Conservation (phyloP, 2,329 filamentous ascomycete genomes). For the Fusarium tjaetaba region DNA sequence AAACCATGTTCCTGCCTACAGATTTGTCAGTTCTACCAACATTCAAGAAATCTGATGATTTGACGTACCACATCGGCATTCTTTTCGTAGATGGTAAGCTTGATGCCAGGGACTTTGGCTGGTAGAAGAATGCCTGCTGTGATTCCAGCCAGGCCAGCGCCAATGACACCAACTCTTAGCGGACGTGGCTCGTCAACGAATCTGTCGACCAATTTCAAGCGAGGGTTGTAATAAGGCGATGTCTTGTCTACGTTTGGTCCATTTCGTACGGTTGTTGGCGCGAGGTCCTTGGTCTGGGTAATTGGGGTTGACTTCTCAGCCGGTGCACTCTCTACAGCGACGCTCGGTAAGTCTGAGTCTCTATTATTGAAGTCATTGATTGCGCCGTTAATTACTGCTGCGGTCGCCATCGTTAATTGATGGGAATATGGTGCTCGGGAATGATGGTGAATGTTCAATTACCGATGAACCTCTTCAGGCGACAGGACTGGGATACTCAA, state of each 20-base stretch:
- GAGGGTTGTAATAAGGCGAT: slow-evolving; percentile 36
- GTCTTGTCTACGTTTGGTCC: slow-evolving; percentile 26
- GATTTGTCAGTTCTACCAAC: background rate
- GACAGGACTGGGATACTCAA: background rate
- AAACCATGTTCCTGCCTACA: slow-evolving; percentile 62
- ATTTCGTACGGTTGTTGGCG: background rate
- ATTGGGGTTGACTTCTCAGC: slow-evolving; percentile 10
- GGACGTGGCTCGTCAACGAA: slow-evolving; percentile 50
- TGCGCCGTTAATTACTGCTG: slow-evolving; percentile 10
- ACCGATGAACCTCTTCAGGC: background rate
- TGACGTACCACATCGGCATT: slow-evolving; percentile 70
- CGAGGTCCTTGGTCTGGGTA: background rate
- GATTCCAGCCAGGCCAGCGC: slow-evolving; percentile 50
- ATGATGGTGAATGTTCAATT: background rate
- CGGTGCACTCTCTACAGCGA: slow-evolving; percentile 1
- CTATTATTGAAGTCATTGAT: background rate
- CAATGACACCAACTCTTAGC: slow-evolving; percentile 50
- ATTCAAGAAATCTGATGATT: rapidly evolving
- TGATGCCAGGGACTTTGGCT: slow-evolving; percentile 72
- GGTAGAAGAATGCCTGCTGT: slow-evolving; percentile 73
- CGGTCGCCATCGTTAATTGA: slow-evolving; percentile 16
- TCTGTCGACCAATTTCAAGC: slow-evolving; percentile 43
- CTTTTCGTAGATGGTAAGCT: slow-evolving; percentile 75
- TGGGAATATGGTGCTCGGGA: background rate
- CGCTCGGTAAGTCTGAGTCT: slow-evolving; percentile 1